Base-by-base conservation (phyloP, 192 early-diverging fungal species). In the Coemansia sp. region DNA sequence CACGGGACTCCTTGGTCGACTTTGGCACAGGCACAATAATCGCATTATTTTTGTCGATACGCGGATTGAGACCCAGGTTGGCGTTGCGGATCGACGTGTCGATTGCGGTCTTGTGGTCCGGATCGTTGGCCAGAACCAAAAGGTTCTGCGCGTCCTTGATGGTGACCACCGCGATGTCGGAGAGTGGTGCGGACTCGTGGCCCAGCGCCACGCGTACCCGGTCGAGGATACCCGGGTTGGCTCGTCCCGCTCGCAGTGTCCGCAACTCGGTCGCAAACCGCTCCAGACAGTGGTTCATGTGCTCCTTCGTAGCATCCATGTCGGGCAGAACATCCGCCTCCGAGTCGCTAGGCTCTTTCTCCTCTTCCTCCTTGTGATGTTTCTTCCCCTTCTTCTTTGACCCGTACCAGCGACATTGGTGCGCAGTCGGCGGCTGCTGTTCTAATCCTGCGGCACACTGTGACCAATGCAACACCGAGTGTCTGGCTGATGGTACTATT, bases 121-220 rank as follows among this genome's bases (percentile, higher is more conserved):
- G 73, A 61, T 92, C 89, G 67, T 91, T 89, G 13, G 93, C 82
- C 39, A 89, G 87, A 12, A 96, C 91, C 62, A 94, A 68, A 52
- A 96, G 78, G 16, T 88, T 91, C 61, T 93, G 90, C 36, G 92
- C 88, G 58, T 96, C 93, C 72, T 94, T 92, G 69, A 94, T 85
- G 16, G 89, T 83, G 6, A 96, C 83, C 72, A 90, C 89, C 3
- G 93, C 91, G 18, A 94, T 60, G 41, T 90, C 88, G 1, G 85
- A 73, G 21, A 96, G 71, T 13, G 80, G 67, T 32, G 86, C 86
- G 19, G 82, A 83, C 12, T 75, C 78, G 26, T 74, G 68, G 49
- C 89, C 84, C 43, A 91, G 71, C 47, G 78, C 69, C 13, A 95
- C 89, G 49, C 73, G 78, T 4, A 95, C 85, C 12, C 83, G 72